phyloP scores from a whole-genome alignment of 2,329 filamentous ascomycete genomes.

The Thelonectria blattea region DNA sequence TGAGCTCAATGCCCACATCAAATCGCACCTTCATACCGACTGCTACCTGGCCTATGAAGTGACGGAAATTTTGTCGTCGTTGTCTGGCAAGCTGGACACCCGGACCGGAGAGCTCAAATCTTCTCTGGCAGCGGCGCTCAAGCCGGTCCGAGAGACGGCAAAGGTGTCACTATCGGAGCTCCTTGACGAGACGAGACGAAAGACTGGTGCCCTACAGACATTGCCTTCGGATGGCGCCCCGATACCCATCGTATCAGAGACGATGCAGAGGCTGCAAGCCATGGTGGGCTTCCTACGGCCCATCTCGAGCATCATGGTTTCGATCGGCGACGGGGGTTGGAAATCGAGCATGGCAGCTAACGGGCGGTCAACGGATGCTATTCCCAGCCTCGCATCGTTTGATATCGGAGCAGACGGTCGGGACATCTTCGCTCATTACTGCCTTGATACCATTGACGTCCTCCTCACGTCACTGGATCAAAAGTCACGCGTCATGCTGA shows the following conservation, averaged over 20 bases:
- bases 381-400: slow-evolving; percentile 76
- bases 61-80: slow-evolving; percentile 82
- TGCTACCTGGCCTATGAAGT: slow-evolving; percentile 96
- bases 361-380: slow-evolving; percentile 65
- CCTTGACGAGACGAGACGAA: slow-evolving; percentile 80
- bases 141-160: slow-evolving; percentile 89
- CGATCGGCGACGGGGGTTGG: slow-evolving; percentile 93
- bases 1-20: slow-evolving; percentile 90
- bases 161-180: slow-evolving; percentile 85
- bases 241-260: slow-evolving; percentile 79
- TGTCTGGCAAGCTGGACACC: slow-evolving; percentile 80
- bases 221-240: slow-evolving; percentile 81
- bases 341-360: slow-evolving; percentile 58
- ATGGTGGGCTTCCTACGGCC: slow-evolving; percentile 88
- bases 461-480: slow-evolving; percentile 77
- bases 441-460: slow-evolving; percentile 84
- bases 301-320: slow-evolving; percentile 88
- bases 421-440: slow-evolving; percentile 88
- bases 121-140: slow-evolving; percentile 81
- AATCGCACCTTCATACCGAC: slow-evolving; percentile 83
- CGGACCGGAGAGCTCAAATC: slow-evolving; percentile 86
- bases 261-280: slow-evolving; percentile 83
- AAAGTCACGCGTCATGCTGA: slow-evolving; percentile 74
- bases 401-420: slow-evolving; percentile 89
- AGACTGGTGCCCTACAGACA: slow-evolving; percentile 67